Evolutionary conservation across 352 stramenopile genomes (phyloP).

Genomic region (Pythium sukuiense): DNA sequence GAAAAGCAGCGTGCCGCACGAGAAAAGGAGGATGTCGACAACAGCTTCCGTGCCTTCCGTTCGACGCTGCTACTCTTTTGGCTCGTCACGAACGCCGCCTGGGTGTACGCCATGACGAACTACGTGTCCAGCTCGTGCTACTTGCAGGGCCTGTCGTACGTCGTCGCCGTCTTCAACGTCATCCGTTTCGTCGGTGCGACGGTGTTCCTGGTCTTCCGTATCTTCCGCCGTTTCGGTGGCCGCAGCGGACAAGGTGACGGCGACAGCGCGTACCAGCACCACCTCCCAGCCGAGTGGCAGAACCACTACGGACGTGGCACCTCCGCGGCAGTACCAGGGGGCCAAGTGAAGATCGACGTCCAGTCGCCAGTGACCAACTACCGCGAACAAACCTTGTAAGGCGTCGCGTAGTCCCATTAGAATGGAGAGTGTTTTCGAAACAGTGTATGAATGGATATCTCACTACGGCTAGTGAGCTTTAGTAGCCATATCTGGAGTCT

Average conservation of each 20-base stretch:
- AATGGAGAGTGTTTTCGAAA: not conserved
- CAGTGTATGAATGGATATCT: not conserved
- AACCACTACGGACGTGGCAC: slow-evolving; percentile 11
- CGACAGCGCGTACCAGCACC: slow-evolving; percentile 15
- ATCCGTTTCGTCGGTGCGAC: slow-evolving; percentile 37
- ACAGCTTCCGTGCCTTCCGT: slow-evolving; percentile 48
- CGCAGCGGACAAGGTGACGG: not conserved
- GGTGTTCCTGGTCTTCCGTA: slow-evolving; percentile 42
- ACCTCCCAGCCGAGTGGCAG: slow-evolving; percentile 24
- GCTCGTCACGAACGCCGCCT: slow-evolving; percentile 50
- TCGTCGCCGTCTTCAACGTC: slow-evolving; percentile 48
- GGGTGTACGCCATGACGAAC: slow-evolving; percentile 44
- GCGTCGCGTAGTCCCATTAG: not conserved
- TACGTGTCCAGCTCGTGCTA: slow-evolving; percentile 52
- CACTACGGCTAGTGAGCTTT: not conserved
- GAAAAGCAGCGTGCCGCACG: slow-evolving; percentile 32
- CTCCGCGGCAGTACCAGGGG: not conserved
- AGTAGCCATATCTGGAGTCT: not conserved
- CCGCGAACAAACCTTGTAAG: slow-evolving; percentile 19
- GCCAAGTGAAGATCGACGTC: slow-evolving; percentile 21
- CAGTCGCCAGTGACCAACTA: slow-evolving; percentile 22
- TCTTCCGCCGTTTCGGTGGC: slow-evolving; percentile 30
- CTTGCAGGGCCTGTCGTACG: slow-evolving; percentile 44
- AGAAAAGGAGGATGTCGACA: slow-evolving; percentile 55
- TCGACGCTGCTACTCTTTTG: slow-evolving; percentile 50